phyloP scores from a whole-genome alignment of 495 filamentous ascomycete genomes.

The Daldinia decipiens region DNA sequence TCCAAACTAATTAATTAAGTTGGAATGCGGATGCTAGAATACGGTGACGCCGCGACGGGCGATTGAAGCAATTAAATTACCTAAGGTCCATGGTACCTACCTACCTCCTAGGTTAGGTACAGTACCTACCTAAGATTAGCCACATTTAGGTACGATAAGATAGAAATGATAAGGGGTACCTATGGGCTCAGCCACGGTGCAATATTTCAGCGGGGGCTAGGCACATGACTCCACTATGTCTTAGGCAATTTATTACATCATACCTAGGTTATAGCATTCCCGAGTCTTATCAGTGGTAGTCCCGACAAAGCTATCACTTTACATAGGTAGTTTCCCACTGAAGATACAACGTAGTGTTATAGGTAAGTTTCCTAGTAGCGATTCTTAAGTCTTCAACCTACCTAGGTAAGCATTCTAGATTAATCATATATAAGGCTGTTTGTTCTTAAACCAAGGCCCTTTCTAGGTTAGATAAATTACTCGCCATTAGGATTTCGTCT shows the following conservation, averaged over 20 bases:
- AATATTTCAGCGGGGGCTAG: no score
- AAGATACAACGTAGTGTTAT: background rate
- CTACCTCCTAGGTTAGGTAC: no score
- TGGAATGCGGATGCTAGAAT: constrained; percentile 2
- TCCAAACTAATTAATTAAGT: constrained; percentile 7
- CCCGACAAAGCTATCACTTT: constrained; percentile 9
- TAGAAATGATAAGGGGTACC: background rate
- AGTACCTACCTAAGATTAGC: no score
- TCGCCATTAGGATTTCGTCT: no score
- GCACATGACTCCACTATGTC: background rate
- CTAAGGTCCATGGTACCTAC: no score
- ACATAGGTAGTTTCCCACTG: constrained; percentile 9
- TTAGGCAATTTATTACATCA: background rate
- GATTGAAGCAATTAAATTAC: background rate
- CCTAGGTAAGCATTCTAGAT: constrained; percentile 2
- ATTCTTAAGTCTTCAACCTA: no score
- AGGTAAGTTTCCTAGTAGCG: no score
- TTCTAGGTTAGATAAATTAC: background rate
- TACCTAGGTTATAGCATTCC: no score
- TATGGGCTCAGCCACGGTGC: background rate
- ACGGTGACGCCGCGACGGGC: constrained; percentile 12
- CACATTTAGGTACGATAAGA: background rate
- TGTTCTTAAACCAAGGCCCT: background rate
- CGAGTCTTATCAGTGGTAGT: no score
- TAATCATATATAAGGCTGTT: no score